Percentiles rank a stretch among this genome's conserved stretches.
phyloP scores from a whole-genome alignment of 805 yeast species.

The Blastobotrys parvus region DNA sequence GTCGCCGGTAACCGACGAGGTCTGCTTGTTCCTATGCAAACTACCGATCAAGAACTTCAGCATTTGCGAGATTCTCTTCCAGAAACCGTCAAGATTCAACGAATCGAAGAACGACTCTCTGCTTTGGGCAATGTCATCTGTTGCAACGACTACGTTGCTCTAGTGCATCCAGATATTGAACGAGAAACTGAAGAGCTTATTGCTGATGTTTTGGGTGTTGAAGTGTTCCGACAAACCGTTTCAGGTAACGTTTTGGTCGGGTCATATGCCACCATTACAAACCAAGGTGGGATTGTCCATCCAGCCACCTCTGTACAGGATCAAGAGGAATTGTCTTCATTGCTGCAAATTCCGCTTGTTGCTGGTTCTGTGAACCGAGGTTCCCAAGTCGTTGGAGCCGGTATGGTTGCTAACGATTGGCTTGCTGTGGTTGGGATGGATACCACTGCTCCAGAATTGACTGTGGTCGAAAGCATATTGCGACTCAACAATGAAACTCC shows the following conservation, averaged over 20 bases:
- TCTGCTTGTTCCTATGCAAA: slow-evolving; percentile 89
- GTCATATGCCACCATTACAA: slow-evolving; percentile 86
- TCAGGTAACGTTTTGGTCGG: slow-evolving; percentile 98
- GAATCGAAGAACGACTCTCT: slow-evolving; percentile 95
- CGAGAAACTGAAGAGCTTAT: slow-evolving; percentile 98
- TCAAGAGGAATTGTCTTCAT: slow-evolving; percentile 93
- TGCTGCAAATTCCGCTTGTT: slow-evolving; percentile 93
- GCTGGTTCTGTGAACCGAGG: slow-evolving; percentile 99
- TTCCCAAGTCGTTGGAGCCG: slow-evolving; percentile 95
- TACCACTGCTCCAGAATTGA: slow-evolving; percentile 97
- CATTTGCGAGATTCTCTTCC: slow-evolving; percentile 95
- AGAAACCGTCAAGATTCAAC: slow-evolving; percentile 87
- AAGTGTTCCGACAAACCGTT: slow-evolving; percentile 97
- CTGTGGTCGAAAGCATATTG: slow-evolving; percentile 94
- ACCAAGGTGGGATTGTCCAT: slow-evolving; percentile 97
- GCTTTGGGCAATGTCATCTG: slow-evolving; percentile 97
- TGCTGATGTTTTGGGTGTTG: slow-evolving; percentile 97
- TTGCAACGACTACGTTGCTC: slow-evolving; percentile 97
- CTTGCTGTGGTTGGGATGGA: slow-evolving; percentile 93
- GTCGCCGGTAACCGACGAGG: slow-evolving; percentile 99
- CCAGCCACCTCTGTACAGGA: slow-evolving; percentile 96
- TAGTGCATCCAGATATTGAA: slow-evolving; percentile 98
- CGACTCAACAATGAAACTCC: slow-evolving; percentile 31
- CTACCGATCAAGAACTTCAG: slow-evolving; percentile 97
- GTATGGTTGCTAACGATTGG: slow-evolving; percentile 98